These are phyloP conservation scores for Aphanomyces astaci DNA, from an alignment of 352 stramenopile species.

Conservation along the genomic window DNA sequence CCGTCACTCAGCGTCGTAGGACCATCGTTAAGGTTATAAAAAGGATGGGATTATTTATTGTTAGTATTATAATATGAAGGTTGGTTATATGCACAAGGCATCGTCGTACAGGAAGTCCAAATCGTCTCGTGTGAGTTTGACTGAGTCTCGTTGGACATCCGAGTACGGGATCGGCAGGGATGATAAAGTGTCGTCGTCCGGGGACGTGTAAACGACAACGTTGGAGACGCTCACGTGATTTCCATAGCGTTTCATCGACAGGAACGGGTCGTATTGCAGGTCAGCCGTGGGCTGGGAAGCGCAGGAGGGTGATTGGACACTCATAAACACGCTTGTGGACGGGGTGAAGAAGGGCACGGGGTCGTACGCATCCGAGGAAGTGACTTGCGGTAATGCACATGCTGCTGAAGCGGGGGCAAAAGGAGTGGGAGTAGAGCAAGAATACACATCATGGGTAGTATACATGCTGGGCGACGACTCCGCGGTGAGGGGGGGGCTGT, in stretches of 20 bases:
- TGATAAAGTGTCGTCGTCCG: neutral
- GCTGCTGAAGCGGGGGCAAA: neutral
- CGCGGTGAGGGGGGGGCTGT: no score
- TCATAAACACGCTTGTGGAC: neutral
- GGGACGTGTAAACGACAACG: neutral
- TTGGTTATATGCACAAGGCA: constrained; percentile 1
- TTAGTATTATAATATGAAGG: neutral
- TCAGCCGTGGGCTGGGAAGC: neutral
- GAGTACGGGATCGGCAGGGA: neutral
- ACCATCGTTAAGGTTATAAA: no score
- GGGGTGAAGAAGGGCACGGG: neutral
- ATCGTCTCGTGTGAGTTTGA: neutral
- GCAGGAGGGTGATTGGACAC: neutral
- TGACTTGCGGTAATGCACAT: neutral
- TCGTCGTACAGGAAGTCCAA: constrained; percentile 5
- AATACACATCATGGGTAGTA: no score
- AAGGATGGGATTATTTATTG: no score
- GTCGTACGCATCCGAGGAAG: neutral
- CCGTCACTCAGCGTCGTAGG: no score
- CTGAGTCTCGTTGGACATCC: neutral
- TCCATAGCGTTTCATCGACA: neutral
- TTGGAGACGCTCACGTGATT: neutral
- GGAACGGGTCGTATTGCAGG: neutral
- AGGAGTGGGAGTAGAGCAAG: neutral
- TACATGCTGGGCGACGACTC: no score